phyloP scores from a whole-genome alignment of 345 rosid genomes.

The Eucalyptus sp. region DNA sequence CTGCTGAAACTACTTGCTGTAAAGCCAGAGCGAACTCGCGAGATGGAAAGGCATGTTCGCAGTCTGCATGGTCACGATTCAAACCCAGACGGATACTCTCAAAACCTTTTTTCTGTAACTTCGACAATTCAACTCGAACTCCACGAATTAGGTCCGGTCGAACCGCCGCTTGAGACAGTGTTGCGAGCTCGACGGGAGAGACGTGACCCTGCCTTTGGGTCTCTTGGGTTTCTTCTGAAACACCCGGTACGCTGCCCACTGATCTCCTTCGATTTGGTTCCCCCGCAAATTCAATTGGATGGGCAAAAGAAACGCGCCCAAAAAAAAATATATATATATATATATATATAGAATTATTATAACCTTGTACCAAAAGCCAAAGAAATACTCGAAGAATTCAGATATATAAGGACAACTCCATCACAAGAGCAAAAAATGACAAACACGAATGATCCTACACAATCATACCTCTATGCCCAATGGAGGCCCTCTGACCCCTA shows the following conservation, averaged over 20 bases:
- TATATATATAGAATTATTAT: too few relatives aligned
- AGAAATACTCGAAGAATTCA: rapidly evolving
- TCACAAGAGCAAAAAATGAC: too few relatives aligned
- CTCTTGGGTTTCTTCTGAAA: neutral
- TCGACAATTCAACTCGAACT: neutral
- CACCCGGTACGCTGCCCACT: neutral
- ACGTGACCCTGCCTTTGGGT: neutral
- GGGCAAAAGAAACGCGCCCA: too few relatives aligned
- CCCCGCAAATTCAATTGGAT: neutral
- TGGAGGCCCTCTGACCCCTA: too few relatives aligned
- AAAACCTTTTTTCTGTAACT: neutral
- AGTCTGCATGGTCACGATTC: neutral
- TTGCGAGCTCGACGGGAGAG: neutral
- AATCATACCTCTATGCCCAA: too few relatives aligned
- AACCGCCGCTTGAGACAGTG: neutral
- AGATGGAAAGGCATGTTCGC: neutral
- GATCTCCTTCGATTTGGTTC: neutral
- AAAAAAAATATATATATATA: too few relatives aligned
- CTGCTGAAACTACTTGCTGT: neutral
- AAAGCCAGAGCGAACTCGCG: neutral
- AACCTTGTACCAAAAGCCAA: too few relatives aligned
- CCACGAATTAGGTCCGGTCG: neutral
- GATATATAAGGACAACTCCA: too few relatives aligned
- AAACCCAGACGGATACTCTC: neutral
- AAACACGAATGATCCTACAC: too few relatives aligned